Conservation (phyloP, 75 land plant species). For the Cryptomeria japonica region DNA sequence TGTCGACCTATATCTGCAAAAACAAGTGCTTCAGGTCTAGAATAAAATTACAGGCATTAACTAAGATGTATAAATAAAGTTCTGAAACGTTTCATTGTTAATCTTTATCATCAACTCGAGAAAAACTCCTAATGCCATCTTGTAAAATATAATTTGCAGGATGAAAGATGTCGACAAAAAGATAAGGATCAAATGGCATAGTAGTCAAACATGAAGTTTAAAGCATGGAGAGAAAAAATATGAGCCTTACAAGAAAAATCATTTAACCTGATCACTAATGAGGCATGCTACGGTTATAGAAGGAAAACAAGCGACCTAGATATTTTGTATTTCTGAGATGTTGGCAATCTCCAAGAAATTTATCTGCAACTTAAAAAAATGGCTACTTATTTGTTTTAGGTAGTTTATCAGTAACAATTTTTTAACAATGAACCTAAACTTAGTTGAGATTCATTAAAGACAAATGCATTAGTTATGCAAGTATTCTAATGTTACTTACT, state of each 20-base stretch:
- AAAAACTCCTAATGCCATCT: neutral
- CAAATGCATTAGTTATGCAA: neutral
- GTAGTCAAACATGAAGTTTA: neutral
- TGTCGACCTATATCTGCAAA: slow-evolving; percentile 40
- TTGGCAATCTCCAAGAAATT: neutral
- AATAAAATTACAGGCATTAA: neutral
- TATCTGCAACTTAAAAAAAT: too few relatives aligned
- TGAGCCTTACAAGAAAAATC: neutral
- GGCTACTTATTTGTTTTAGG: neutral
- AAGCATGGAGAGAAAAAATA: neutral
- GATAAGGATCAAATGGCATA: neutral
- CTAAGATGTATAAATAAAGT: neutral
- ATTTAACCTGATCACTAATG: neutral
- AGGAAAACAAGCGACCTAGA: neutral
- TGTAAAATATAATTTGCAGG: neutral
- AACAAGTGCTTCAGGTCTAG: neutral
- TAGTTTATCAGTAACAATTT: neutral
- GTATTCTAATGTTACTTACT: slow-evolving; percentile 7
- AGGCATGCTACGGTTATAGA: neutral
- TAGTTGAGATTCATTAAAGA: neutral
- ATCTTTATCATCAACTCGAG: neutral
- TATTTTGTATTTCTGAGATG: neutral
- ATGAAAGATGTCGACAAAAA: neutral
- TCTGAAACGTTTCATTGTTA: neutral
- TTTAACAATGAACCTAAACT: neutral